Base-by-base conservation (phyloP, 345 rosid genomes). In the Streptanthus diversifolius region DNA sequence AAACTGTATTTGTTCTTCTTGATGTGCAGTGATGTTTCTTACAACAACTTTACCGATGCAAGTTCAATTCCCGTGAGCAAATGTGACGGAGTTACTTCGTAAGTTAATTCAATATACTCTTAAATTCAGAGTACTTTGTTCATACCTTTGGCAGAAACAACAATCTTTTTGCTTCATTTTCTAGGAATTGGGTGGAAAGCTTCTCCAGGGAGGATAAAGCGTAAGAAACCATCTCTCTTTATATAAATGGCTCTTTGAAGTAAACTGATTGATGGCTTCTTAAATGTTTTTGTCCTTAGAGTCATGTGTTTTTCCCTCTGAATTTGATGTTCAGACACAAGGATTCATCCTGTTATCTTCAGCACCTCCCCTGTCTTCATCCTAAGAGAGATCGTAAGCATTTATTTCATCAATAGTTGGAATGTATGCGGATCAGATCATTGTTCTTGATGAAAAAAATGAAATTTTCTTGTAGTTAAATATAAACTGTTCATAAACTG, bases 111-210 rank as follows among this genome's bases (percentile, higher is more conserved):
- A 43, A 5, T n/a, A n/a, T 44, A 65, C 58, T 21, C 54, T 13
- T 70, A 19, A 12, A 55, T 56, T 47, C 63, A 64, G 4, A 29
- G 29, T 10, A 45, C 39, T 21, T 56, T 77, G 30, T 57, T 76
- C 40, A 57, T 57, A 37, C 66, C 17, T 37, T 47, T 22, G 0
- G n/a, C 39, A n/a, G 29, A 70, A 56, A 70, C n/a, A 55, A 47
- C 61, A 63, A 70, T 70, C 25, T 37, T 39, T 39, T 54, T 32
- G 70, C 29, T 63, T 39, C 14, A 25, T 44, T 70, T 59, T 70
- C 12, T 81, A 93, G 98, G 83, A 93, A 93, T 72, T 51, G 85
- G 69, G 95, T 86, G 57, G 98, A 93, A 83, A 85, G 97, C 82
- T 90, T 81, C 80, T 80, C 81, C 25, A 13, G 47, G 12, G 67